phyloP scores from a whole-genome alignment of 176 grass and related monocot species.

The Oropetium thomaeum region DNA sequence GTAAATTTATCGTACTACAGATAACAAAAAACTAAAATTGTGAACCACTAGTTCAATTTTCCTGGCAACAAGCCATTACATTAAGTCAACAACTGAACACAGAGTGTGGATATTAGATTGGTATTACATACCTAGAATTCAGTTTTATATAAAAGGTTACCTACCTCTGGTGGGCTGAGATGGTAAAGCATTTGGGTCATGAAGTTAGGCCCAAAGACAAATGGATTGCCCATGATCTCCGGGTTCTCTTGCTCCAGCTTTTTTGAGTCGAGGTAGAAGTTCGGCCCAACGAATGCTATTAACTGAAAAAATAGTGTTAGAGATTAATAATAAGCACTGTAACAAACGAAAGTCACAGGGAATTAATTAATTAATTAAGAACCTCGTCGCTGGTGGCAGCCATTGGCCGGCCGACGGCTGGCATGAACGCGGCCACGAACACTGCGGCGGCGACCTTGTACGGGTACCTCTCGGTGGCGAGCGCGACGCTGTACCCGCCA shows the following conservation, averaged over 20 bases:
- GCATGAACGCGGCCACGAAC: slow-evolving; percentile 28
- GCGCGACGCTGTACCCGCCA: slow-evolving; percentile 44
- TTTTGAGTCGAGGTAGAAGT: background rate
- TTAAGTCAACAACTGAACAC: no score
- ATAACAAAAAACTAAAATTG: no score
- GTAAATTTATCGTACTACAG: no score
- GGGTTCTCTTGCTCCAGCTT: background rate
- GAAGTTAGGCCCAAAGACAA: slow-evolving; percentile 22
- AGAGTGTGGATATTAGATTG: no score
- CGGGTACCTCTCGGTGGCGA: slow-evolving; percentile 50
- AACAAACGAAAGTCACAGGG: no score
- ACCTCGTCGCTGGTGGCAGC: background rate
- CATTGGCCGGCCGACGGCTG: slow-evolving; percentile 28
- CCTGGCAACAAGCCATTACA: no score
- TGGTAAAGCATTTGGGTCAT: background rate
- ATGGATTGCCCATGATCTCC: background rate
- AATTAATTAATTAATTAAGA: background rate
- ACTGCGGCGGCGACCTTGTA: slow-evolving; percentile 42
- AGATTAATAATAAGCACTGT: no score
- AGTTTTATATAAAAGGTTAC: no score
- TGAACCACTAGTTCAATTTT: no score
- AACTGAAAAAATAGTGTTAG: background rate
- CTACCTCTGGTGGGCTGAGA: background rate
- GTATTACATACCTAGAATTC: no score
- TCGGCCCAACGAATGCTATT: background rate